Evolutionary conservation across 1,139 yeast genomes (phyloP).

Genomic region (Blastobotrys elegans): DNA sequence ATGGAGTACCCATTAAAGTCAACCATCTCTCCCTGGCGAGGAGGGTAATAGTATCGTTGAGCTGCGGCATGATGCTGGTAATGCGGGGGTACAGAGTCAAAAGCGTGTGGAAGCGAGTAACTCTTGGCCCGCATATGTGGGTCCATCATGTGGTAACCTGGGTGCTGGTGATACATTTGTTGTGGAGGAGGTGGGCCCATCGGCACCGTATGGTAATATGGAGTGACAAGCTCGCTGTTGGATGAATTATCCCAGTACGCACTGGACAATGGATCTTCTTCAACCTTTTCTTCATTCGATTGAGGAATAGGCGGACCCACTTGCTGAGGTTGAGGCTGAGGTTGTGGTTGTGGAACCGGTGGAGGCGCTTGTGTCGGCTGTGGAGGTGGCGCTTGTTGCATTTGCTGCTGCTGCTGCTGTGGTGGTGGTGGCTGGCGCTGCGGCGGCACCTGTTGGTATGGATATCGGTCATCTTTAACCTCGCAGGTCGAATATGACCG

Average conservation of each 20-base stretch:
- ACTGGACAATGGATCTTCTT: conserved; percentile 13
- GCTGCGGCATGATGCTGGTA: neutral
- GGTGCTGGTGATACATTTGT: conserved; percentile 10
- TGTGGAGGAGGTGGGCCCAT: conserved; percentile 9
- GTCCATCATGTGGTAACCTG: conserved; percentile 13
- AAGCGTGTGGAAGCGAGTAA: conserved; percentile 24
- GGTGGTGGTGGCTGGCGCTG: neutral
- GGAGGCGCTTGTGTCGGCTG: neutral
- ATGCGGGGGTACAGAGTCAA: conserved; percentile 13
- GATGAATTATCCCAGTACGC: conserved; percentile 26
- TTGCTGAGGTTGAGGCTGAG: neutral
- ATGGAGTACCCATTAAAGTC: conserved; percentile 24
- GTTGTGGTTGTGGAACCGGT: neutral
- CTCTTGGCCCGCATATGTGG: conserved; percentile 20
- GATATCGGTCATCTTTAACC: neutral
- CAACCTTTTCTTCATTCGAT: conserved; percentile 1
- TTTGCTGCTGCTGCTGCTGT: neutral
- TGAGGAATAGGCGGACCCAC: neutral
- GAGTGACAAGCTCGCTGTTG: conserved; percentile 25
- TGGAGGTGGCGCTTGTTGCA: conserved; percentile 1
- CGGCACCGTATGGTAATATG: conserved; percentile 17
- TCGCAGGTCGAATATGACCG: conserved; percentile 5
- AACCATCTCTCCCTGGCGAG: conserved; percentile 15
- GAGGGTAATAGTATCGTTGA: conserved; percentile 11
- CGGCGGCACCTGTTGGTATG: neutral